Evolutionary conservation across 768 basidiomycete genomes (phyloP), one percentile per base, ranked within the genome.

Genomic region (Pleurotus ostreatus): DNA sequence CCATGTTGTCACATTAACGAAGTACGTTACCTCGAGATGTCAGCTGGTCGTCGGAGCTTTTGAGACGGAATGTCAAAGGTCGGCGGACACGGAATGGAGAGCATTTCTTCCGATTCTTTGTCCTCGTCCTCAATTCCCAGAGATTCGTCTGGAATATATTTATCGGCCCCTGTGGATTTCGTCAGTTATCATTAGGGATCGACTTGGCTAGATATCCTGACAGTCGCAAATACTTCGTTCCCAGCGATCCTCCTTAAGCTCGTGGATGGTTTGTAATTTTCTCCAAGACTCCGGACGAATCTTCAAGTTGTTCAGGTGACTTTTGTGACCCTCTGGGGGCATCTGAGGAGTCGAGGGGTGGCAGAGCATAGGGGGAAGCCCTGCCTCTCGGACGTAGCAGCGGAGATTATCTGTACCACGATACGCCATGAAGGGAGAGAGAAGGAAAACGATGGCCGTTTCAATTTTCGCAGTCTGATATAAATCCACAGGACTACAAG

Each of bases 231-330:
- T 67, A 13, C 65, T 59, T 16, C 70, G 63, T 38, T 66, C 60
- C 39, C 84, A 68, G 1, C 58, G 60, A 4, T 46, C 40, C 5
- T 68, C 58, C 12, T 66, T 53, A 53, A 80, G 63, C 7, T 59
- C 57, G 26, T 75, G 70, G 16, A 85, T 80, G 22, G 63, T 65
- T 61, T 82, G 79, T n/a, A 89, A 68, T 55, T 70, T 73, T 59
- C 85, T 74, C 68, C 79, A 80, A 8, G 66, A 58, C 53, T 82
- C 79, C 8, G 79, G 77, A 20, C 71, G 73, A 53, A 83, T 67
- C 57, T 69, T 62, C 18, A 79, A 68, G 25, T 64, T 55, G 60
- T 82, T 82, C 48, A 63, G 47, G 63, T 81, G 78, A 61, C 76
- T 78, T 65, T 77, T 78, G 58, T 78, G 77, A 51, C 71, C 70